Percentiles rank a stretch among this genome's conserved stretches.
Conservation (phyloP, 1,284 basidiomycete species). For the Ceratobasidium sp. region DNA sequence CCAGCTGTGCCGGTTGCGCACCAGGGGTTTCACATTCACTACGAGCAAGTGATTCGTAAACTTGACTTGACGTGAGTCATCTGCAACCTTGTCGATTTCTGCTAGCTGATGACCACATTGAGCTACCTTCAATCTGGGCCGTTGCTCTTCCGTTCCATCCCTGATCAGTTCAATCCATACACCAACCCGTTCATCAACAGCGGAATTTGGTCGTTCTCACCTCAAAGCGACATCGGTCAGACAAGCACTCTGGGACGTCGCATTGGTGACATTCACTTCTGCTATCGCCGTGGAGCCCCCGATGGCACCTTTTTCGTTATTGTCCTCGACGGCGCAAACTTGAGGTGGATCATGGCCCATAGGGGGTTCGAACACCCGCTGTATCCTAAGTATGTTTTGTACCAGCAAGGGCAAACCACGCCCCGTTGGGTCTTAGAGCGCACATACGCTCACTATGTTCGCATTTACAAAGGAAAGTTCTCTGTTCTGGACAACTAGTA, state of each 20-base stretch:
- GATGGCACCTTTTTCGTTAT: background rate
- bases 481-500: background rate
- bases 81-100: background rate
- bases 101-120: no score
- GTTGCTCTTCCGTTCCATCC: background rate
- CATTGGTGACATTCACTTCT: background rate
- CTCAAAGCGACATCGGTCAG: background rate
- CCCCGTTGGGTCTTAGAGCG: background rate
- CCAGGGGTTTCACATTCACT: background rate
- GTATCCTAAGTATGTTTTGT: background rate
- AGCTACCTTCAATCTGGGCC: background rate
- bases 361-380: background rate
- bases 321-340: background rate
- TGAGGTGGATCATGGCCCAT: background rate
- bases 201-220: background rate
- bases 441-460: background rate
- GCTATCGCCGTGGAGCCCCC: background rate
- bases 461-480: background rate
- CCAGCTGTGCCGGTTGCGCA: background rate
- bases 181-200: background rate
- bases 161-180: background rate
- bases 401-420: background rate
- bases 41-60: background rate
- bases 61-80: background rate
- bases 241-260: background rate